phyloP scores from a whole-genome alignment of 306 rosid genomes.

The Echinosophora koreensis region DNA sequence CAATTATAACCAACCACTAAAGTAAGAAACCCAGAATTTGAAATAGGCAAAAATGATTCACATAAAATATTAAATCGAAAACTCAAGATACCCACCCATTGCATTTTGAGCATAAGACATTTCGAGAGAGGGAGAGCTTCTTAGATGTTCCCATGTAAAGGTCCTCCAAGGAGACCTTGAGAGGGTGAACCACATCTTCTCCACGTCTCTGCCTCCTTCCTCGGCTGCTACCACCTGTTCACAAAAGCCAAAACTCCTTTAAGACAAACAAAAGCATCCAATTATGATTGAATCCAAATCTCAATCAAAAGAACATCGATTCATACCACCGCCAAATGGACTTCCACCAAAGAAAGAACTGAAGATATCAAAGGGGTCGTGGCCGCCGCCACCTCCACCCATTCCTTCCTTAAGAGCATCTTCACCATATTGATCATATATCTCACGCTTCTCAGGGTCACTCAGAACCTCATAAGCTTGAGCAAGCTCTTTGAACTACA shows the following conservation, averaged over 20 bases:
- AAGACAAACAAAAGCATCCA: neutral
- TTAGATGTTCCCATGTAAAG: slow-evolving; percentile 83
- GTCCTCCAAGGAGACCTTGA: slow-evolving; percentile 93
- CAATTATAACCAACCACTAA: neutral
- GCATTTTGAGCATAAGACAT: slow-evolving; percentile 84
- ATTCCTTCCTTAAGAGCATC: slow-evolving; percentile 99
- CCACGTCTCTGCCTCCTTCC: slow-evolving; percentile 98
- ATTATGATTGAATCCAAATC: neutral
- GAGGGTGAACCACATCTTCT: slow-evolving; percentile 92
- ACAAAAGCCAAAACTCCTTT: slow-evolving; percentile 33
- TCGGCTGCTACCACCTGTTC: slow-evolving; percentile 84
- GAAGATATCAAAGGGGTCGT: slow-evolving; percentile 95
- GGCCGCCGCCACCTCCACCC: slow-evolving; percentile 95
- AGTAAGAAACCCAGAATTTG: neutral
- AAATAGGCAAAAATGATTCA: neutral
- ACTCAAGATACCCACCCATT: slow-evolving; percentile 66
- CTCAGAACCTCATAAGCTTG: slow-evolving; percentile 95
- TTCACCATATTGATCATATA: slow-evolving; percentile 92
- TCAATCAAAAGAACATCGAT: neutral
- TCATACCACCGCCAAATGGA: slow-evolving; percentile 68
- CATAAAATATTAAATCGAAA: neutral
- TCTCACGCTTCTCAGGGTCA: slow-evolving; percentile 95
- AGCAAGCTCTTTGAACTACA: slow-evolving; percentile 91
- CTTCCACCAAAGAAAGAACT: slow-evolving; percentile 90
- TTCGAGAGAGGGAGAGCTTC: slow-evolving; percentile 95